These are phyloP conservation scores for Jacaranda copaia DNA, from an alignment of 257 asterid genomes.

Conservation along the genomic window DNA sequence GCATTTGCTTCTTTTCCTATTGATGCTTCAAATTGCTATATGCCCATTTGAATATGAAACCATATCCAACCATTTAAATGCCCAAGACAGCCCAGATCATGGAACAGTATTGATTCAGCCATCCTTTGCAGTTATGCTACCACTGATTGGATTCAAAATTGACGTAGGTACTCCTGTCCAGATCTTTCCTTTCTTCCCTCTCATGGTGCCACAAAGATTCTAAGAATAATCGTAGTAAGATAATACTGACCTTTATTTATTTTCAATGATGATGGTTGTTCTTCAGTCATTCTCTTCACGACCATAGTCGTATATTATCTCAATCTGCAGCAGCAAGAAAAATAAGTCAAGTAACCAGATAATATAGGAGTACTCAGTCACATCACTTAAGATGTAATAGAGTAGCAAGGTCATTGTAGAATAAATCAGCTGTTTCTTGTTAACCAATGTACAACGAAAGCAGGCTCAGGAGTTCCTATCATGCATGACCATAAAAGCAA, in stretches of 20 bases:
- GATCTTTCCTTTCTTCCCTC: background rate
- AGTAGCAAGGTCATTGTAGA: background rate
- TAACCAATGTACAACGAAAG: background rate
- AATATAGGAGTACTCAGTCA: background rate
- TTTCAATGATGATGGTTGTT: constrained; percentile 37
- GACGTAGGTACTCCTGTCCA: background rate
- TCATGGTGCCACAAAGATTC: background rate
- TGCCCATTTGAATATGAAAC: background rate
- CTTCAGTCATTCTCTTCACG: constrained; percentile 69
- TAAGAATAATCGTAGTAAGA: background rate
- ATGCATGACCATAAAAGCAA: background rate
- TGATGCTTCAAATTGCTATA: background rate
- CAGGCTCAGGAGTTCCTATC: background rate
- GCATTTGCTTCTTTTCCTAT: background rate
- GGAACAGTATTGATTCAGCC: background rate
- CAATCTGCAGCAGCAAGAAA: constrained; percentile 65
- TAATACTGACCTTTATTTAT: constrained; percentile 42
- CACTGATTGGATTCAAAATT: background rate
- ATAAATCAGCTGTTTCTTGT: background rate
- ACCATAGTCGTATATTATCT: constrained; percentile 83
- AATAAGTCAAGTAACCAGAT: constrained; percentile 23
- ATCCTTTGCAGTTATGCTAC: background rate
- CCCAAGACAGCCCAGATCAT: background rate
- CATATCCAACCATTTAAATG: background rate
- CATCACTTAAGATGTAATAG: background rate